A percentile compares a stretch with the other conserved stretches of the same genome.
Conservation (phyloP, 331 rosid genomes). For the Malus hybrid region DNA sequence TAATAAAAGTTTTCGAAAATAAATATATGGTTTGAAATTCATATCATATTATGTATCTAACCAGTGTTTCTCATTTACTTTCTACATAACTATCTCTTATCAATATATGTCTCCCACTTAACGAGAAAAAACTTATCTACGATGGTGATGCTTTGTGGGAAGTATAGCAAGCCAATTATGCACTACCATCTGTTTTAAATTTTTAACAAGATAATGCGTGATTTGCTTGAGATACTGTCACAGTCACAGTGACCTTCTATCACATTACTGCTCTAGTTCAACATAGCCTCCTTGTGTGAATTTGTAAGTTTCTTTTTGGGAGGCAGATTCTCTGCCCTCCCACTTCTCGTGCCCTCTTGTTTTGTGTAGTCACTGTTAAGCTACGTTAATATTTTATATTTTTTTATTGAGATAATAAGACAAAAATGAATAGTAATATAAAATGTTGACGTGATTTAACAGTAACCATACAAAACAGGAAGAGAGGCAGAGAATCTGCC, state of each 20-base stretch:
- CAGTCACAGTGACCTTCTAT: too few relatives aligned
- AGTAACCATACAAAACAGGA: too few relatives aligned
- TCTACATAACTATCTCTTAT: not conserved
- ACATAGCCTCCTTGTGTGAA: not conserved
- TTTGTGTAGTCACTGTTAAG: too few relatives aligned
- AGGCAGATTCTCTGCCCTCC: too few relatives aligned
- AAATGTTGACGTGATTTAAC: too few relatives aligned
- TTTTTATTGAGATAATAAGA: too few relatives aligned
- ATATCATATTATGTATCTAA: not conserved
- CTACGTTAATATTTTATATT: too few relatives aligned
- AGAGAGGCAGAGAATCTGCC: too few relatives aligned
- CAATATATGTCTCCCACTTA: not conserved
- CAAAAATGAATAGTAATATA: too few relatives aligned
- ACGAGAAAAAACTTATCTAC: not conserved
- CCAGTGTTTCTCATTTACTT: not conserved
- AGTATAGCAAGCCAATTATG: not conserved
- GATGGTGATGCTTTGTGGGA: not conserved
- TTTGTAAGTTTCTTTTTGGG: not conserved
- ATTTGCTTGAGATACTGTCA: fast-evolving
- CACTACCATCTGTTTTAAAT: not conserved
- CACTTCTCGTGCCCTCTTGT: too few relatives aligned
- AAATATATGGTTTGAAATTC: too few relatives aligned
- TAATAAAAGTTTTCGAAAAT: too few relatives aligned
- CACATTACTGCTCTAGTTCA: not conserved
- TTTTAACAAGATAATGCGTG: fast-evolving